Percentiles rank a stretch among this genome's conserved stretches.
These are phyloP conservation scores for Bretschneidera sinensis DNA, from an alignment of 345 rosid species.

Conservation along the genomic window DNA sequence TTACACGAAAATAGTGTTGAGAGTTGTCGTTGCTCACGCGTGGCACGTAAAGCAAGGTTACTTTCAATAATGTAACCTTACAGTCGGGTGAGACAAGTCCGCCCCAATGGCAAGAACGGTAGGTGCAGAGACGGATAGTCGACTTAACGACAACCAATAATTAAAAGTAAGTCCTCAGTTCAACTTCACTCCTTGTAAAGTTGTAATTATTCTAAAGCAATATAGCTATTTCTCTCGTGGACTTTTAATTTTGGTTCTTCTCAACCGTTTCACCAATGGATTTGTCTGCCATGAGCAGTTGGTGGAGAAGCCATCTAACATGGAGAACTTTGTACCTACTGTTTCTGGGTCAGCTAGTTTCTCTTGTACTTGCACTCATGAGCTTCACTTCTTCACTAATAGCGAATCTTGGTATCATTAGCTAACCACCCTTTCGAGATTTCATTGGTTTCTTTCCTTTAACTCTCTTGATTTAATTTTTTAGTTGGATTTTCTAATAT, in stretches of 20 bases:
- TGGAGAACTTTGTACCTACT: slow-evolving; percentile 30
- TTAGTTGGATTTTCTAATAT: neutral
- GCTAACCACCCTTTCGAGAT: neutral
- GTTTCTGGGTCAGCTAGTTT: slow-evolving; percentile 45
- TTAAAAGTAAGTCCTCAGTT: no score
- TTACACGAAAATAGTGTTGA: no score
- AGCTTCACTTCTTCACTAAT: slow-evolving; percentile 51
- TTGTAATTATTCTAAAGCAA: no score
- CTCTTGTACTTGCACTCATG: slow-evolving; percentile 37
- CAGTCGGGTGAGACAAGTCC: no score
- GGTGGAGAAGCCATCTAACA: slow-evolving; percentile 27
- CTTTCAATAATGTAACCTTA: no score
- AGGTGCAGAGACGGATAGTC: no score
- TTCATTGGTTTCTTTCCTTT: neutral
- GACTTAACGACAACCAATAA: no score
- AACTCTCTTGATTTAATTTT: neutral
- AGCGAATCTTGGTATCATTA: slow-evolving; percentile 42
- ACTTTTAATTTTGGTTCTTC: neutral
- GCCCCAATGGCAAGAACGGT: no score
- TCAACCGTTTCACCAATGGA: slow-evolving; percentile 5
- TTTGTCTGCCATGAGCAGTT: slow-evolving; percentile 5
- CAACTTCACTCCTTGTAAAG: no score
- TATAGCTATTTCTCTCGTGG: no score
- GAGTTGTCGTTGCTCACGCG: no score
- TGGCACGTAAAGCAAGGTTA: no score